Conservation (phyloP, 352 stramenopile genomes). For the Hyaloperonospora arabidopsidis region DNA sequence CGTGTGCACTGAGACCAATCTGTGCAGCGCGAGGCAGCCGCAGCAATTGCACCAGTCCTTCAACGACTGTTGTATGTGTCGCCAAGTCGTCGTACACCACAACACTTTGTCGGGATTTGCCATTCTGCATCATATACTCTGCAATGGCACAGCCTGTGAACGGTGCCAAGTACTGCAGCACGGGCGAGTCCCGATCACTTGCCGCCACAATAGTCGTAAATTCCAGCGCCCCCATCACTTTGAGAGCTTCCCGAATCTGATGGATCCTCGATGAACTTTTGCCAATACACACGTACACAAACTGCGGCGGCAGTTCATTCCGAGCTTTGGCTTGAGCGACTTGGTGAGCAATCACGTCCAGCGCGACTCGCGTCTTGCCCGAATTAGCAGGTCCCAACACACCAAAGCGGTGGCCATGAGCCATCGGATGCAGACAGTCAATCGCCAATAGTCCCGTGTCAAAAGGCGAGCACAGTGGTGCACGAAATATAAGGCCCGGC, state of each 20-base stretch:
- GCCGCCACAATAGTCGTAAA: constrained; percentile 66
- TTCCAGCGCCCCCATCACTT: constrained; percentile 31
- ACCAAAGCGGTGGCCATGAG: constrained; percentile 57
- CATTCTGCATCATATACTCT: constrained; percentile 58
- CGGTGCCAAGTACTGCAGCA: constrained; percentile 75
- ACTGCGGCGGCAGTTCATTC: constrained; percentile 40
- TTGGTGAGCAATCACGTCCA: constrained; percentile 63
- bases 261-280: constrained; percentile 51
- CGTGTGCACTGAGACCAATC: constrained; percentile 57
- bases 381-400: constrained; percentile 58
- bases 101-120: constrained; percentile 42
- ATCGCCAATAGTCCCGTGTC: constrained; percentile 59
- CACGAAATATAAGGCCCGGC: constrained; percentile 52
- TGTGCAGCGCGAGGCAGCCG: constrained; percentile 50
- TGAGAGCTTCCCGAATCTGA: constrained; percentile 55
- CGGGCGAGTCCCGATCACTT: constrained; percentile 54
- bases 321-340: constrained; percentile 26
- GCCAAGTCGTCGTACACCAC: constrained; percentile 78
- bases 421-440: constrained; percentile 73
- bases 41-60: constrained; percentile 66
- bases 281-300: constrained; percentile 71
- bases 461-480: constrained; percentile 42
- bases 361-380: constrained; percentile 60
- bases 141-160: constrained; percentile 69
- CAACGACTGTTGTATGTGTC: constrained; percentile 62